Conservation (phyloP, 306 rosid species). For the Hippophae tibetana region DNA sequence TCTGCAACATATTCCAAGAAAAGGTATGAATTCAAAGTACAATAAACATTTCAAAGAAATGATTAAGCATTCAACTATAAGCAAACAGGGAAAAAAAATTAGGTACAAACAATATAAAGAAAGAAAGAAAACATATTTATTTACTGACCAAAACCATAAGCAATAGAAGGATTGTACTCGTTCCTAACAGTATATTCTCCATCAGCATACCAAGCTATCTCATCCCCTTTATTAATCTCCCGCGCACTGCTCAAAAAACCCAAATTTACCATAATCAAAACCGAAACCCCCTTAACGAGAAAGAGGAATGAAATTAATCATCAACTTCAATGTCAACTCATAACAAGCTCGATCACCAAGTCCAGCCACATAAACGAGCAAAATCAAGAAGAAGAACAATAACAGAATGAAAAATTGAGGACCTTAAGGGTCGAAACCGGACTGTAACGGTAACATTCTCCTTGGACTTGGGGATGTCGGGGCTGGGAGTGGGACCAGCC, state of each 20-base stretch:
- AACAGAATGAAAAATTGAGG: slow-evolving; percentile 1
- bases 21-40: neutral
- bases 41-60: neutral
- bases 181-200: slow-evolving; percentile 62
- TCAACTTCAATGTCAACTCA: neutral
- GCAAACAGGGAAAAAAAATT: no score
- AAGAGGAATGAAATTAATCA: neutral
- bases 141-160: slow-evolving; percentile 70
- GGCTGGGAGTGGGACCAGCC: slow-evolving; percentile 21
- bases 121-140: slow-evolving; percentile 2
- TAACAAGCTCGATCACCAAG: slow-evolving; percentile 3
- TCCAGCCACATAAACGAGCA: neutral
- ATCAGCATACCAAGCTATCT: slow-evolving; percentile 83
- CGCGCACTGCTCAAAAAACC: slow-evolving; percentile 41
- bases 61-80: neutral
- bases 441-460: slow-evolving; percentile 86
- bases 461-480: slow-evolving; percentile 50
- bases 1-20: slow-evolving; percentile 16
- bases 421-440: slow-evolving; percentile 87
- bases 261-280: neutral
- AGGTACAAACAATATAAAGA: neutral
- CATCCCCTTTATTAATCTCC: slow-evolving; percentile 77
- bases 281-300: neutral
- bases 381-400: neutral
- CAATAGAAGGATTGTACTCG: slow-evolving; percentile 53